Evolutionary conservation across 2,329 filamentous ascomycete genomes (phyloP).

Genomic region (Anthostomella pinea): DNA sequence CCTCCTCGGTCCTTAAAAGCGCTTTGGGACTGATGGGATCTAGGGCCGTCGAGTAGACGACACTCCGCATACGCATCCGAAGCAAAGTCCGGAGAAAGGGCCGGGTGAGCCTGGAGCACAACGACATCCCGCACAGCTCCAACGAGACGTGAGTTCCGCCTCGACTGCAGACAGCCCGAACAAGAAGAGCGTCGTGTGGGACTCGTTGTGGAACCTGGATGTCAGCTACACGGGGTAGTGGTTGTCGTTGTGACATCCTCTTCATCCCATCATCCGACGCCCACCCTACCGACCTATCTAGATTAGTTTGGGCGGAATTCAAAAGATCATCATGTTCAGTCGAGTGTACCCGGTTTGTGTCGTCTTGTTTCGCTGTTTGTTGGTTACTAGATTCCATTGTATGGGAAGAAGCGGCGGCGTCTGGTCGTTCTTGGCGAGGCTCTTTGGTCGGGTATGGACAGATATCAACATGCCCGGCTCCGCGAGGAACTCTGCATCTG

Average conservation of each 20-base stretch:
- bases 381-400: no score
- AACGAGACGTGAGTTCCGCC: conserved; percentile 38
- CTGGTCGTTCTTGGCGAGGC: no score
- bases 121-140: conserved; percentile 24
- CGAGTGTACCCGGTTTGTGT: no score
- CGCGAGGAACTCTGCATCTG: no score
- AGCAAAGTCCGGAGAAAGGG: conserved; percentile 19
- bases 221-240: conserved; percentile 49
- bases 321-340: no score
- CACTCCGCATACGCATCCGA: conserved; percentile 13
- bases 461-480: no score
- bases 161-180: conserved; percentile 31
- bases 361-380: no score
- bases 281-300: no score
- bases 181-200: conserved; percentile 56
- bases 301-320: no score
- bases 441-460: no score
- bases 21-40: conserved; percentile 28
- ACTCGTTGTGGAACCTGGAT: conserved; percentile 60
- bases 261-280: no score
- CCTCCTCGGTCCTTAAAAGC: conserved; percentile 46
- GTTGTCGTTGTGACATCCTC: neutral
- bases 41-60: conserved; percentile 24
- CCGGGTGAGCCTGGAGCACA: conserved; percentile 20
- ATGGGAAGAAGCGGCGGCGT: no score